A percentile compares a stretch with the other conserved stretches of the same genome.
Evolutionary conservation across 805 yeast species (phyloP).

Genomic region (Priceomyces carsonii): DNA sequence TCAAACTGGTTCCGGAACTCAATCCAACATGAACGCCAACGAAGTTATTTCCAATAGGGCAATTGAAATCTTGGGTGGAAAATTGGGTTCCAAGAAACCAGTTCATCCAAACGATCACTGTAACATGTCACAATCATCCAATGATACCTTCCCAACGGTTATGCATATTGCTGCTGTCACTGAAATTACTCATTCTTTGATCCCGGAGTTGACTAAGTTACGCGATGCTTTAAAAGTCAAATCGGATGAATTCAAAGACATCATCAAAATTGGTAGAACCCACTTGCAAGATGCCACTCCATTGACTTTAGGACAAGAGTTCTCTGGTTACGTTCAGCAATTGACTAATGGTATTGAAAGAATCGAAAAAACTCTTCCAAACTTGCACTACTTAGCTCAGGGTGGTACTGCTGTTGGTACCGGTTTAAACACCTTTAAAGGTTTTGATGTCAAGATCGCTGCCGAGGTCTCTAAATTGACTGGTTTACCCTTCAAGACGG

Average conservation of each 20-base stretch:
- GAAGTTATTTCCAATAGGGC: slow-evolving; percentile 99
- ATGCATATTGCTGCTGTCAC: slow-evolving; percentile 99
- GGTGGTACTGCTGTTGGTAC: slow-evolving; percentile 99
- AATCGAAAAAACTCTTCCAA: slow-evolving; percentile 74
- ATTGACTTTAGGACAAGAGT: slow-evolving; percentile 95
- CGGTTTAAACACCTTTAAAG: slow-evolving; percentile 91
- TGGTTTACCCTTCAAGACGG: slow-evolving; percentile 86
- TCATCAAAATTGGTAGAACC: slow-evolving; percentile 98
- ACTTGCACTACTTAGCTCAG: slow-evolving; percentile 85
- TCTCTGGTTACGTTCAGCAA: slow-evolving; percentile 95
- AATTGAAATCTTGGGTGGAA: slow-evolving; percentile 92
- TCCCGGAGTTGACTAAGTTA: slow-evolving; percentile 79
- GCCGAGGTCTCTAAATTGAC: slow-evolving; percentile 81
- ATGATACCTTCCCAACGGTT: slow-evolving; percentile 98
- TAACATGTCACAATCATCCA: slow-evolving; percentile 97
- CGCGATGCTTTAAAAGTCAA: slow-evolving; percentile 78
- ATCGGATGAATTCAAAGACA: slow-evolving; percentile 79
- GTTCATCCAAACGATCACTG: slow-evolving; percentile 99
- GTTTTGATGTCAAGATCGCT: slow-evolving; percentile 87
- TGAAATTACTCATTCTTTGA: slow-evolving; percentile 70
- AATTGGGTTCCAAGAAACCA: slow-evolving; percentile 85
- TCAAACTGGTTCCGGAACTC: slow-evolving; percentile 99
- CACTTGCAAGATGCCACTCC: slow-evolving; percentile 99
- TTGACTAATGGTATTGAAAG: slow-evolving; percentile 86
- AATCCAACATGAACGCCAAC: slow-evolving; percentile 98